These are phyloP conservation scores for Cephaloascus albidus DNA, from an alignment of 805 yeast genomes.

Conservation along the genomic window DNA sequence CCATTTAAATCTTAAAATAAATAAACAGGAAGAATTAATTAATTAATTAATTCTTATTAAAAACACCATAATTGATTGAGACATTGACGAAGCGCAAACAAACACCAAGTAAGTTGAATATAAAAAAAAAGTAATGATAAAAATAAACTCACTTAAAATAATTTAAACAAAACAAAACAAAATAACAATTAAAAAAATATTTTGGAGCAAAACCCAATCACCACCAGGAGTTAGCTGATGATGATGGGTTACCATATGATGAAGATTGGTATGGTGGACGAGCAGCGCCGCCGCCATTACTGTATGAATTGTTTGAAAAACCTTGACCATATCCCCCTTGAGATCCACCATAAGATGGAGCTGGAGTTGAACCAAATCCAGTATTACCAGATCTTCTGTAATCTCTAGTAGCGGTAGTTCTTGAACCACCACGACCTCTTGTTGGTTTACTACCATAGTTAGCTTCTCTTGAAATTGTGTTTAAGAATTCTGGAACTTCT, in stretches of 20 bases:
- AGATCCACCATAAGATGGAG: slow-evolving; percentile 8
- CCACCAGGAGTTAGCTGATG: slow-evolving; percentile 3
- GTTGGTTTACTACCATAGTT: slow-evolving; percentile 38
- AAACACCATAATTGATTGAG: slow-evolving; percentile 1
- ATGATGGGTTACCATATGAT: slow-evolving; percentile 12
- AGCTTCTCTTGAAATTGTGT: slow-evolving; percentile 70
- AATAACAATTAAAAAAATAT: not conserved
- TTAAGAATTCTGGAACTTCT: slow-evolving; percentile 88
- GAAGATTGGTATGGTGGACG: slow-evolving; percentile 5
- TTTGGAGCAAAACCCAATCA: not conserved
- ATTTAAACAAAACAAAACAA: not conserved
- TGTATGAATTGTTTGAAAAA: slow-evolving; percentile 9
- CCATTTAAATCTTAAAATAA: too few species aligned
- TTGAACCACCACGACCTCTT: slow-evolving; percentile 40
- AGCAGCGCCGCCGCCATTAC: slow-evolving; percentile 10
- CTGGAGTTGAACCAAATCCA: slow-evolving; percentile 4
- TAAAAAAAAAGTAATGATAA: too few species aligned
- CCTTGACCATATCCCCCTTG: slow-evolving; percentile 13
- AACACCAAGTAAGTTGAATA: not conserved
- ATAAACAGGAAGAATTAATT: not conserved
- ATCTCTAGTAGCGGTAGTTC: slow-evolving; percentile 35
- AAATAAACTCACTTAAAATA: not conserved
- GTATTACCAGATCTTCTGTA: slow-evolving; percentile 37
- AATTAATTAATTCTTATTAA: not conserved
- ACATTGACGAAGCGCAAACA: not conserved